phyloP scores from a whole-genome alignment of 306 rosid species.

The Canavalia gladiata region DNA sequence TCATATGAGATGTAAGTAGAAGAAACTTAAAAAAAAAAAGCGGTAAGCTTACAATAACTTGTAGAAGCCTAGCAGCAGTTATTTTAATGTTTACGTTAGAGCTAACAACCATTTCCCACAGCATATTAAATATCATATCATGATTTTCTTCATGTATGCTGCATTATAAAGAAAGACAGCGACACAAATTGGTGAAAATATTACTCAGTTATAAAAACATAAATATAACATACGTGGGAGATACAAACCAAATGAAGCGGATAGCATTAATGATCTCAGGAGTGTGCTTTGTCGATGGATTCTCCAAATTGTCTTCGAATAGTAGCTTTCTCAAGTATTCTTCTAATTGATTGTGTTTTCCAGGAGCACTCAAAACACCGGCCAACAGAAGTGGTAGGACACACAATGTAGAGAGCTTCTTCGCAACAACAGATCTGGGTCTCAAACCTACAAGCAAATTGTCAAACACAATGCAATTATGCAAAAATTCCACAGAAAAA shows the following conservation, averaged over 20 bases:
- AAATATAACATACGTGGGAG: slow-evolving; percentile 18
- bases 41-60: slow-evolving; percentile 72
- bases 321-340: slow-evolving; percentile 76
- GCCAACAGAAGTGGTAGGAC: slow-evolving; percentile 91
- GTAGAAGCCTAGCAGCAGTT: slow-evolving; percentile 75
- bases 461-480: slow-evolving; percentile 42
- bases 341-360: slow-evolving; percentile 63
- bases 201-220: slow-evolving; percentile 25
- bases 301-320: slow-evolving; percentile 64
- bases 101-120: slow-evolving; percentile 97
- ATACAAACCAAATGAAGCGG: slow-evolving; percentile 90
- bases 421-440: slow-evolving; percentile 72
- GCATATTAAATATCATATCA: slow-evolving; percentile 69
- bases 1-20: slow-evolving; percentile 40
- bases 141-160: slow-evolving; percentile 85
- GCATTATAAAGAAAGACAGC: slow-evolving; percentile 54
- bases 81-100: slow-evolving; percentile 70
- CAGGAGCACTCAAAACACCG: slow-evolving; percentile 85
- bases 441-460: slow-evolving; percentile 64
- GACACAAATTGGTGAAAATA: slow-evolving; percentile 37
- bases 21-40: slow-evolving; percentile 42
- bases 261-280: slow-evolving; percentile 79
- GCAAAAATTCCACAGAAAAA: slow-evolving; percentile 37
- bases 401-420: slow-evolving; percentile 80
- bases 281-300: slow-evolving; percentile 56